Base-by-base conservation (phyloP, 495 filamentous ascomycete species). In the Penicillium steckii region DNA sequence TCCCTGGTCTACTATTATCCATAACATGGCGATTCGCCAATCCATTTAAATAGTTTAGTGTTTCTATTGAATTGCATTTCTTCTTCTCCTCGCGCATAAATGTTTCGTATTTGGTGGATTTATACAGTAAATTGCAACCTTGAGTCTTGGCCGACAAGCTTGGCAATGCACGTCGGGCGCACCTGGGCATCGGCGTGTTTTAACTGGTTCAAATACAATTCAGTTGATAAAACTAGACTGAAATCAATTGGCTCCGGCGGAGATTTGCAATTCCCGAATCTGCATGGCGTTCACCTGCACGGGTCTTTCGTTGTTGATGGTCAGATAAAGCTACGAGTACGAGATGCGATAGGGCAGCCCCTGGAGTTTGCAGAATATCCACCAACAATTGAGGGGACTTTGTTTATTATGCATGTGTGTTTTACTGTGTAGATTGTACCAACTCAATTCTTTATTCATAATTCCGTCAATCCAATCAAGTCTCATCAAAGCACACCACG, bases 141-240 rank as follows among this genome's bases (percentile, higher is more conserved):
- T 46, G 37, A 42, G 46, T 38, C 55, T 59, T 55, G 56, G 59
- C 59, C 26, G 2, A 18, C 26, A 37, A 13, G 30, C 59, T 62
- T 62, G 48, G 59, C 56, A 43, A 46, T 44, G 59, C 56, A 59
- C 55, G 55, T 49, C 18, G 33, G 18, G 33, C n/a, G 33, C 33
- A 15, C 18, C 10, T 17, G 33, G 13, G 3, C 4, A 15, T n/a
- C n/a, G n/a, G n/a, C n/a, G n/a, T n/a, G n/a, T n/a, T 37, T 37
- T 53, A 33, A 48, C 27, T 41, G 23, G 45, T 26, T 26, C 21
- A 47, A 24, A 41, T 44, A 44, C 24, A 8, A 21, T 17, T 25
- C 21, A 15, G 13, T 23, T 18, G 24, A 42, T 24, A 32, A 8
- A 15, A 12, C 13, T 15, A 19, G 17, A 41, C 7, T 9, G 18